Evolutionary conservation across 345 rosid species (phyloP).

Genomic region (Populus tremula): DNA sequence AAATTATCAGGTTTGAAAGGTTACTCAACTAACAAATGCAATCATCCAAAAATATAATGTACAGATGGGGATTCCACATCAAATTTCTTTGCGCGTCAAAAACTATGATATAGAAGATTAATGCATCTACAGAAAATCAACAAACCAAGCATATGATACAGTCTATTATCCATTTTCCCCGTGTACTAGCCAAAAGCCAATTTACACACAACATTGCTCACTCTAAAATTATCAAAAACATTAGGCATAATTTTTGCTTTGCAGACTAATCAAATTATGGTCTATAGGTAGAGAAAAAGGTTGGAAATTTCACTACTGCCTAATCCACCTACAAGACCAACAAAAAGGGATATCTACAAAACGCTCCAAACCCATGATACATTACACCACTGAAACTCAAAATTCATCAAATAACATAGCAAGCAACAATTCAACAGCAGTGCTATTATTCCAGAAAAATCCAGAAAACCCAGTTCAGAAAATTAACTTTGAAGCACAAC

Average conservation of each 20-base stretch:
- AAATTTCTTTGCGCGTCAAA: background rate
- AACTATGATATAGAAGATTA: background rate
- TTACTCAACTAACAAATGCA: background rate
- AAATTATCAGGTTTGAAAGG: too few species aligned
- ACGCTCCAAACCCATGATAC: too few species aligned
- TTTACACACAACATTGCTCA: background rate
- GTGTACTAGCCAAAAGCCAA: background rate
- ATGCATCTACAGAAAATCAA: background rate
- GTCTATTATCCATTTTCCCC: background rate
- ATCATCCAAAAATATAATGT: background rate
- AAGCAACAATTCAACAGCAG: background rate
- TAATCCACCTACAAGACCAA: background rate
- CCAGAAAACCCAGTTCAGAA: slow-evolving; percentile 12
- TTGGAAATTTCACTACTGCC: background rate
- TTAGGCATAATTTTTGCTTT: background rate
- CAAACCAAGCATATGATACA: background rate
- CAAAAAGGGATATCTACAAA: too few species aligned
- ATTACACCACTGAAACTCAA: background rate
- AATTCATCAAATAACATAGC: background rate
- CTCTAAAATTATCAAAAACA: background rate
- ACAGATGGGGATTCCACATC: background rate
- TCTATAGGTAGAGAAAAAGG: background rate
- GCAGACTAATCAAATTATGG: background rate
- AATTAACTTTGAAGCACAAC: slow-evolving; percentile 5
- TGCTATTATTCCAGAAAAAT: background rate